These are phyloP conservation scores for Trametes versicolor DNA, from an alignment of 1,284 basidiomycete genomes.

Conservation along the genomic window DNA sequence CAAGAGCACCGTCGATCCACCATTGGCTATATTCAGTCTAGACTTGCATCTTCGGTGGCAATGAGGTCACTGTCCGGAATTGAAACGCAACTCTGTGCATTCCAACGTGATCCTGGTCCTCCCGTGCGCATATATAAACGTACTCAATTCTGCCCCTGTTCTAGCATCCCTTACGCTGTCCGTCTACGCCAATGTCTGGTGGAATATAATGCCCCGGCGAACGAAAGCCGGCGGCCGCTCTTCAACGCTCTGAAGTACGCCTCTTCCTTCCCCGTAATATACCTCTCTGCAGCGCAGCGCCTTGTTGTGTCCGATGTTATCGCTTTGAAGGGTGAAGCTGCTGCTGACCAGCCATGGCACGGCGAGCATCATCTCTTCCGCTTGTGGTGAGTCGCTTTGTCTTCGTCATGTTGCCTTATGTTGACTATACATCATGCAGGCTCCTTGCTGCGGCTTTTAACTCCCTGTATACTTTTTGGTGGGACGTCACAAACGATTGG, in stretches of 20 bases:
- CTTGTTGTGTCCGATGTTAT: conserved; percentile 68
- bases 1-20: background rate
- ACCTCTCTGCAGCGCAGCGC: conserved; percentile 88
- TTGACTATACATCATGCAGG: conserved; percentile 56
- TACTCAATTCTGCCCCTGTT: conserved; percentile 9
- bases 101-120: conserved; percentile 18
- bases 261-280: conserved; percentile 97
- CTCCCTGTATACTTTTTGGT: conserved; percentile 97
- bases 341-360: conserved; percentile 67
- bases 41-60: background rate
- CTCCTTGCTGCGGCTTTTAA: conserved; percentile 87
- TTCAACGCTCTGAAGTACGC: conserved; percentile 98
- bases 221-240: conserved; percentile 78
- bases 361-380: conserved; percentile 83
- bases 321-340: conserved; percentile 56
- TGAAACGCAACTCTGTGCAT: background rate
- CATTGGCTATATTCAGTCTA: background rate
- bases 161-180: conserved; percentile 89
- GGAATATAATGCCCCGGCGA: conserved; percentile 80
- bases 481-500: conserved; percentile 99
- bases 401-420: background rate
- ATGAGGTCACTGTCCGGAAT: conserved; percentile 9
- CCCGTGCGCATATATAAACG: conserved; percentile 15
- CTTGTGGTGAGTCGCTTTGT: conserved; percentile 70
- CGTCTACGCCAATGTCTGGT: conserved; percentile 94